Percentiles rank a stretch among this genome's conserved stretches.
These are phyloP conservation scores for Brachypodium distachyon DNA, from an alignment of 202 grass and related monocot genomes.

Conservation along the genomic window DNA sequence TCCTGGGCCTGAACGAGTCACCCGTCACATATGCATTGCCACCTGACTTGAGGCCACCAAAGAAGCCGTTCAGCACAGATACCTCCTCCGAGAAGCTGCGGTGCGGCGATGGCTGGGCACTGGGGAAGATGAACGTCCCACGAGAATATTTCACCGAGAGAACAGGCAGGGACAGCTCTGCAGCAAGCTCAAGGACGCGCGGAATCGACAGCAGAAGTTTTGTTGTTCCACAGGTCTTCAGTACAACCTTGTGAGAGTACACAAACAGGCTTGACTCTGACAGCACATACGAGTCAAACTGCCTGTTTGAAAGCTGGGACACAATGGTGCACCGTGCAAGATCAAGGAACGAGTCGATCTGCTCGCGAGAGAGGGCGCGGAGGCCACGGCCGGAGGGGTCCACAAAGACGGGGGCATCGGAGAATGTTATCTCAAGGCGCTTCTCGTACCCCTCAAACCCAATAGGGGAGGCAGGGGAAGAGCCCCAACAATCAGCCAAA, in stretches of 20 bases:
- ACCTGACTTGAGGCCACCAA: slow-evolving; percentile 67
- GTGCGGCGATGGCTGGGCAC: slow-evolving; percentile 70
- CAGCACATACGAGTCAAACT: slow-evolving; percentile 79
- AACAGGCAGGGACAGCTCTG: slow-evolving; percentile 42
- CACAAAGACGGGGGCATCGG: slow-evolving; percentile 46
- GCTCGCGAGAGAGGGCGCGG: slow-evolving; percentile 40
- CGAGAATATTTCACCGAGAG: slow-evolving; percentile 73
- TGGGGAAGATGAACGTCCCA: slow-evolving; percentile 78
- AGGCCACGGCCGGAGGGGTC: slow-evolving; percentile 61
- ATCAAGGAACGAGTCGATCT: slow-evolving; percentile 71
- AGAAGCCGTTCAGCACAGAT: slow-evolving; percentile 54
- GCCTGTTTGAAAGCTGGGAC: slow-evolving; percentile 67
- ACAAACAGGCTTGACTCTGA: slow-evolving; percentile 91
- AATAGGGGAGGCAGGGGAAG: slow-evolving; percentile 49
- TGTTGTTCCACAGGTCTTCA: slow-evolving; percentile 90
- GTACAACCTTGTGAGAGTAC: slow-evolving; percentile 67
- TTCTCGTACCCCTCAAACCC: slow-evolving; percentile 94
- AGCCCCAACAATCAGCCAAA: slow-evolving; percentile 22
- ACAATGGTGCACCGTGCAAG: slow-evolving; percentile 78
- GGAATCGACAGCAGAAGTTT: slow-evolving; percentile 74
- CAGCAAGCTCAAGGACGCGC: slow-evolving; percentile 70
- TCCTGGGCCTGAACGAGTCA: slow-evolving; percentile 53
- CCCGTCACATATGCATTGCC: slow-evolving; percentile 67
- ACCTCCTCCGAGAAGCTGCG: slow-evolving; percentile 70
- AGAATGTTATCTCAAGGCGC: slow-evolving; percentile 75